Evolutionary conservation across 2,329 filamentous ascomycete species (phyloP), one percentile per base, ranked within the genome.

Genomic region (Aspergillus sp.): DNA sequence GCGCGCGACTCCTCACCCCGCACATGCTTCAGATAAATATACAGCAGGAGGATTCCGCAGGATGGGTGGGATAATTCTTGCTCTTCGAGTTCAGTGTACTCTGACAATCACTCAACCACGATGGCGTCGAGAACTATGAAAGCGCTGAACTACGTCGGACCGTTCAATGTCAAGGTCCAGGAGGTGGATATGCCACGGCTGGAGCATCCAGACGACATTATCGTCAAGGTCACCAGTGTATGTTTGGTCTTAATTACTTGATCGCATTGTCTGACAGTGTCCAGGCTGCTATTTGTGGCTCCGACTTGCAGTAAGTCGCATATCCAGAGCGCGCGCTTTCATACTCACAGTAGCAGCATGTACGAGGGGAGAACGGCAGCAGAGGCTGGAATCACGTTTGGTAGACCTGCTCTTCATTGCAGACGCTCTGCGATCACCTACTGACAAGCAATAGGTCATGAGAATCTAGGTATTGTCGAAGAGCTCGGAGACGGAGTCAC

Each of bases 301-400:
- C 80, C 0, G 79, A 81, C 55, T 65, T 81, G 47, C 78, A 81
- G 71, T 68, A 57, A 61, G 64, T 61, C 42, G 22, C 26, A 22
- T 24, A 26, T 64, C 7, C 38, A 50, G 6, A 53, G 60, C 0
- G 53, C 36, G 59, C 61, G 12, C 51, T 39, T 9, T 5, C 69
- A 76, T 58, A 63, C 76, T 57, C 71, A 85, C 51, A 20, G 7
- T 2, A 9, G 5, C 48, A 68, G 66, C 68, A 86, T 86, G 84
- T 89, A 89, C 58, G 83, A 88, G 69, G 86, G 85, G 2, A 74
- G 85, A 52, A 88, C 85, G 0, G 84, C 85, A 5, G 85, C 85
- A 4, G 77, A 87, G 65, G 71, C 80, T 1, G 85, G 85, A 3
- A 79, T 88, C 32, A 84, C 85, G 1, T 88, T 88, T 63, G 81